Percentiles rank a stretch among this genome's conserved stretches.
phyloP scores from a whole-genome alignment of 2,329 filamentous ascomycete species.

The Arthrocladium fulminans region DNA sequence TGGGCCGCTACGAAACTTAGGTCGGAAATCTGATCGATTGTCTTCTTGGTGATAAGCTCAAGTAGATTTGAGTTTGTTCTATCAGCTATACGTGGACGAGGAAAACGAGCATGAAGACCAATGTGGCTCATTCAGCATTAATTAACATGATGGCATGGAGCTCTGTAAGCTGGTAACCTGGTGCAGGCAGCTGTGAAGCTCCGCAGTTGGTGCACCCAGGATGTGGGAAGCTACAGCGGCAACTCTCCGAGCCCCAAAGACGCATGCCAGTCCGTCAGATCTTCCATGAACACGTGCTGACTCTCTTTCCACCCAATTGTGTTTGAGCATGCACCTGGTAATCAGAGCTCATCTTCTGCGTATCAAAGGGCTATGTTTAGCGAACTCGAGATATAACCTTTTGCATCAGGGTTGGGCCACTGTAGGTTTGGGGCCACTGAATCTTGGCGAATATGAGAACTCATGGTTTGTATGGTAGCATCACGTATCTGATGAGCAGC shows the following conservation, averaged over 20 bases:
- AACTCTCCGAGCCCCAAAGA: not conserved
- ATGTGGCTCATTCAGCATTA: slow-evolving; percentile 7
- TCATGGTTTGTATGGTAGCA: too few relatives aligned
- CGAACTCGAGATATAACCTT: too few relatives aligned
- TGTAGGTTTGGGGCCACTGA: too few relatives aligned
- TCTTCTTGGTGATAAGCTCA: slow-evolving; percentile 49
- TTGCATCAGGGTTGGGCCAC: too few relatives aligned
- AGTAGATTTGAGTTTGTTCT: slow-evolving; percentile 34
- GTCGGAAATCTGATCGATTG: slow-evolving; percentile 36
- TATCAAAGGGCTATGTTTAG: too few relatives aligned
- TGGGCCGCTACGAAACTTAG: slow-evolving; percentile 18
- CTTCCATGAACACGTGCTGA: not conserved
- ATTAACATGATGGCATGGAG: not conserved
- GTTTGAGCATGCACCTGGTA: too few relatives aligned
- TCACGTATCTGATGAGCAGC: too few relatives aligned
- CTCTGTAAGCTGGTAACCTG: not conserved
- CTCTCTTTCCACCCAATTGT: too few relatives aligned
- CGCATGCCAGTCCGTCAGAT: not conserved
- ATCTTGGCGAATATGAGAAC: too few relatives aligned
- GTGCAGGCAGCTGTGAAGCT: not conserved
- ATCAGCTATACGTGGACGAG: slow-evolving; percentile 15
- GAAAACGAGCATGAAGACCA: slow-evolving; percentile 7
- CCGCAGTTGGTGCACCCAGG: not conserved
- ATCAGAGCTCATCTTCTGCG: too few relatives aligned
- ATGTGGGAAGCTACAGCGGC: not conserved